phyloP scores from a whole-genome alignment of 139 green algal species.

The Tetradesmus obliquus region DNA sequence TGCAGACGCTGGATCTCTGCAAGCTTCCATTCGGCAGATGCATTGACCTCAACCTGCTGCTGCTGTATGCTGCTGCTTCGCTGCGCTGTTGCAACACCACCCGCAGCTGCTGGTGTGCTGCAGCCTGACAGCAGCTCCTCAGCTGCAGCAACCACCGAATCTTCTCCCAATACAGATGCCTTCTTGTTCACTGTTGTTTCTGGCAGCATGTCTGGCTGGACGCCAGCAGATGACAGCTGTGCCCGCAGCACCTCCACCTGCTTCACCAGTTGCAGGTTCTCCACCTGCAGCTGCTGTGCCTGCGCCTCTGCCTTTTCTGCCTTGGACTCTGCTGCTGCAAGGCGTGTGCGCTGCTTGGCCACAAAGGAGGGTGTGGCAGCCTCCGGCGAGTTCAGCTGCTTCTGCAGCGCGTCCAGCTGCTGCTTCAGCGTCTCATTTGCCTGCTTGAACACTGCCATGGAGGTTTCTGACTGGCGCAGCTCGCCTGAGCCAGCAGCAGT shows the following conservation, averaged over 20 bases:
- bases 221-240: not conserved
- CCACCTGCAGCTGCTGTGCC: not conserved
- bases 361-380: conserved; percentile 39
- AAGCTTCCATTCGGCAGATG: conserved; percentile 26
- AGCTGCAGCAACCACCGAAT: conserved; percentile 1
- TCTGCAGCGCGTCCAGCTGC: conserved; percentile 14
- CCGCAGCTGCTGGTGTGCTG: not conserved
- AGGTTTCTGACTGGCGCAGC: not conserved
- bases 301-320: not conserved
- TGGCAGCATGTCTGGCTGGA: not conserved
- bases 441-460: conserved; percentile 11
- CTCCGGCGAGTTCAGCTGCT: conserved; percentile 1
- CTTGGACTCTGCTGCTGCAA: conserved; percentile 4
- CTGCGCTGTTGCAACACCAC: not conserved
- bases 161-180: not conserved
- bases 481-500: conserved; percentile 9
- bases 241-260: not conserved
- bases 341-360: conserved; percentile 15
- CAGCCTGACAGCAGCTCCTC: conserved; percentile 11
- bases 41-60: not conserved
- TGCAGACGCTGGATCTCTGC: conserved; percentile 41
- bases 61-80: not conserved
- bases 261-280: conserved; percentile 14
- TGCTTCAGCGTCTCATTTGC: conserved; percentile 7
- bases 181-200: not conserved